These are phyloP conservation scores for Dissoconium aciculare DNA, from an alignment of 2,329 filamentous ascomycete species.

Conservation along the genomic window DNA sequence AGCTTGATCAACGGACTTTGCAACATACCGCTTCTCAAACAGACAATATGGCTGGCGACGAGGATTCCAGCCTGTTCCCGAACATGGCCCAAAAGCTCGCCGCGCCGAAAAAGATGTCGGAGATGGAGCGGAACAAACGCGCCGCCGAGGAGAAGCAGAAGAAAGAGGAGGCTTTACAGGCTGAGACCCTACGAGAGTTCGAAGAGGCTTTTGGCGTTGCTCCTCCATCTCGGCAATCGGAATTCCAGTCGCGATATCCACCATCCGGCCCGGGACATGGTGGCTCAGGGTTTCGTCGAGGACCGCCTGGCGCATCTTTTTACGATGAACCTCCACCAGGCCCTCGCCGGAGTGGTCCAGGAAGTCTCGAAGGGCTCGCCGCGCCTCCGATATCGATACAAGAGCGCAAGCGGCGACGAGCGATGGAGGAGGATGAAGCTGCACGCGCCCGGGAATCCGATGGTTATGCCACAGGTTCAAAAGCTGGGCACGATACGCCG, in stretches of 20 bases:
- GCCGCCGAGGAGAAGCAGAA: constrained; percentile 78
- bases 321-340: constrained; percentile 23
- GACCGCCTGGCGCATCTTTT: constrained; percentile 7
- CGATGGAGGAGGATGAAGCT: constrained; percentile 18
- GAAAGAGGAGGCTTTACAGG: constrained; percentile 73
- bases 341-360: constrained; percentile 33
- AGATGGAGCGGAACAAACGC: constrained; percentile 76
- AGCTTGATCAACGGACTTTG: too few species aligned
- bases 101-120: constrained; percentile 67
- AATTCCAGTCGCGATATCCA: too few species aligned
- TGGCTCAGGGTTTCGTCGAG: constrained; percentile 3
- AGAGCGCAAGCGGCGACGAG: constrained; percentile 21
- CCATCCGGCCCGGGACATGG: constrained; percentile 8
- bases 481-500: constrained; percentile 7
- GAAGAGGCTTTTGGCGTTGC: constrained; percentile 53
- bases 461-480: constrained; percentile 14
- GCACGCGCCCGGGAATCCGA: constrained; percentile 16
- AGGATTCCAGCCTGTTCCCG: constrained; percentile 40
- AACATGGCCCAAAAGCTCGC: constrained; percentile 58
- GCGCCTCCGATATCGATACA: neutral
- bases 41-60: constrained; percentile 14
- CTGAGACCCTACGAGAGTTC: constrained; percentile 74
- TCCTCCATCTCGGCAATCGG: too few species aligned
- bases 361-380: constrained; percentile 30
- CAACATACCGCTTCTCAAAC: too few species aligned